These are phyloP conservation scores for Rhizopogon vulgaris DNA, from an alignment of 768 basidiomycete species.

Conservation along the genomic window DNA sequence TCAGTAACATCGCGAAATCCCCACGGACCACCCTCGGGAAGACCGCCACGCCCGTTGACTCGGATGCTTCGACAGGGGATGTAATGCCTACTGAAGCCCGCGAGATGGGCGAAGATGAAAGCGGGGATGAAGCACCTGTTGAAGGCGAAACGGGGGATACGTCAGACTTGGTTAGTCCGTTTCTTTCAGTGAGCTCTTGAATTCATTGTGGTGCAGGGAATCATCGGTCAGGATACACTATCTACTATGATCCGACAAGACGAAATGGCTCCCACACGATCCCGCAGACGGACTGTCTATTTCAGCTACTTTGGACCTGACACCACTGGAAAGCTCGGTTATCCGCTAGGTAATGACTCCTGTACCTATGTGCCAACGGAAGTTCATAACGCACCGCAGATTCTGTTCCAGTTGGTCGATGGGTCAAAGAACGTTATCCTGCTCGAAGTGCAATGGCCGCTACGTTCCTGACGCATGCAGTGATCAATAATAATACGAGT, in stretches of 20 bases:
- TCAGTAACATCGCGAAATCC: slow-evolving; percentile 26
- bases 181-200: slow-evolving; percentile 2
- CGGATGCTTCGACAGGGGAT: slow-evolving; percentile 3
- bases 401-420: slow-evolving; percentile 49
- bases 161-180: slow-evolving; percentile 19
- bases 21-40: slow-evolving; percentile 5
- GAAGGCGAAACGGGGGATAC: slow-evolving; percentile 1
- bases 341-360: slow-evolving; percentile 48
- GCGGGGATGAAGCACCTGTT: slow-evolving; percentile 12
- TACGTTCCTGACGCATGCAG: slow-evolving; percentile 65
- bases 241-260: slow-evolving; percentile 71
- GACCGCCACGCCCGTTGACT: not conserved
- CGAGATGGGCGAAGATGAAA: slow-evolving; percentile 14
- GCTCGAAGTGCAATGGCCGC: slow-evolving; percentile 53
- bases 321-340: slow-evolving; percentile 44
- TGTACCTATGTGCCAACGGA: not conserved
- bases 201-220: slow-evolving; percentile 38
- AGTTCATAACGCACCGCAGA: slow-evolving; percentile 33
- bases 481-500: slow-evolving; percentile 55
- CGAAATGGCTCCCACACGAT: slow-evolving; percentile 53
- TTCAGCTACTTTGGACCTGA: slow-evolving; percentile 33
- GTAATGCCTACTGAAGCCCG: slow-evolving; percentile 7
- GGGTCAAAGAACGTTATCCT: slow-evolving; percentile 55
- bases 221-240: slow-evolving; percentile 66
- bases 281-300: slow-evolving; percentile 51